phyloP scores from a whole-genome alignment of 225 moss, liverwort and hornwort genomes.

The Antitrichia curtipendula region DNA sequence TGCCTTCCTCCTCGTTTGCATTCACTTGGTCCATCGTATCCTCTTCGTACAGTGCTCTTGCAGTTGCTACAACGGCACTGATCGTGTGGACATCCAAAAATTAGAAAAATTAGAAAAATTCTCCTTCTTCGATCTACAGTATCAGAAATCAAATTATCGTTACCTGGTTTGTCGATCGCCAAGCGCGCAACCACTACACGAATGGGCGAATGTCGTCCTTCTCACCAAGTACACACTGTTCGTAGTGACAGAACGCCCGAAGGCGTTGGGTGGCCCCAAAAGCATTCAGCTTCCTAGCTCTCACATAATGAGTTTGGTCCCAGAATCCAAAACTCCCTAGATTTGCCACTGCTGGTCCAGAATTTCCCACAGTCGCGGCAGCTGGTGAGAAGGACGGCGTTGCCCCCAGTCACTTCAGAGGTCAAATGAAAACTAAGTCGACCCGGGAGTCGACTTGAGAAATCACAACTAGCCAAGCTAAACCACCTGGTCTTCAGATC shows the following conservation, averaged over 20 bases:
- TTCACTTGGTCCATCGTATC: background rate
- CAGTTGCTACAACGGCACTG: too few relatives aligned
- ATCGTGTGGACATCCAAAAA: background rate
- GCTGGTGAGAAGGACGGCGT: background rate
- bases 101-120: too few relatives aligned
- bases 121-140: background rate
- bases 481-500: too few relatives aligned
- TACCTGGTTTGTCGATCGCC: background rate
- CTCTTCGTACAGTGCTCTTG: background rate
- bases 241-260: background rate
- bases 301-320: background rate
- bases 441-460: too few relatives aligned
- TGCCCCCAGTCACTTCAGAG: background rate
- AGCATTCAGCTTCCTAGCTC: background rate
- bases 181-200: background rate
- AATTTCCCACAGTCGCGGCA: background rate
- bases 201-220: background rate
- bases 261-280: background rate
- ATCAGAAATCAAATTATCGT: too few relatives aligned
- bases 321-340: background rate
- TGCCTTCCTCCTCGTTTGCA: background rate
- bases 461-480: too few relatives aligned
- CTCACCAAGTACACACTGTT: background rate
- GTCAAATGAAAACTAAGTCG: background rate
- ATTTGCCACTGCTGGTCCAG: background rate